A percentile compares a stretch with the other conserved stretches of the same genome.
phyloP scores from a whole-genome alignment of 2,329 filamentous ascomycete genomes.

The Aspergillus transmontanensis region DNA sequence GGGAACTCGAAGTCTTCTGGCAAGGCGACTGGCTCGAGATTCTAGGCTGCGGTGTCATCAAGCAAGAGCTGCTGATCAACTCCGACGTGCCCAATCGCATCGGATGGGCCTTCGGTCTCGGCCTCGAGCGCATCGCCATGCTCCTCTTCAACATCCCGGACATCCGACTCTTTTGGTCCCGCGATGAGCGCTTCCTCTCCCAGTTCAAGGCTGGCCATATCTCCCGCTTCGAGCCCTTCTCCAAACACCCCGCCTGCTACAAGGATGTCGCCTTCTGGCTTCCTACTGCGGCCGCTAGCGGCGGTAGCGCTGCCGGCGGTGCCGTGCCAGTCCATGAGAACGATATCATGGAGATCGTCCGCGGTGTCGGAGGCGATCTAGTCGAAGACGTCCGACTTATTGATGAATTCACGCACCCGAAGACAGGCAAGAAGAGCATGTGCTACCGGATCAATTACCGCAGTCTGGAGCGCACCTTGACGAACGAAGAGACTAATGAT shows the following conservation, averaged over 20 bases:
- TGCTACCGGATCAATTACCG: conserved; percentile 95
- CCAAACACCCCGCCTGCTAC: conserved; percentile 83
- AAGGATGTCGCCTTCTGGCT: conserved; percentile 97
- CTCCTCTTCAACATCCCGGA: conserved; percentile 94
- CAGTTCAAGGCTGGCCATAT: conserved; percentile 69
- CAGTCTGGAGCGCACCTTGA: conserved; percentile 87
- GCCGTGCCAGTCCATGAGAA: conserved; percentile 76
- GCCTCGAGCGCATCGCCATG: conserved; percentile 95
- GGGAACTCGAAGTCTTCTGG: conserved; percentile 96
- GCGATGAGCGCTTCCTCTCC: conserved; percentile 77
- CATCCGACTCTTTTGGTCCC: conserved; percentile 94
- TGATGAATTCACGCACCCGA: conserved; percentile 87
- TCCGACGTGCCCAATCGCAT: conserved; percentile 74
- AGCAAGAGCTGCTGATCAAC: conserved; percentile 77
- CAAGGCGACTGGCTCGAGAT: conserved; percentile 94
- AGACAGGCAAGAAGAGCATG: conserved; percentile 77
- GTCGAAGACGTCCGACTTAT: conserved; percentile 85
- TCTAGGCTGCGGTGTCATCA: conserved; percentile 86
- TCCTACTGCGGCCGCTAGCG: conserved; percentile 42
- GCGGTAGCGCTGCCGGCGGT: conserved; percentile 42
- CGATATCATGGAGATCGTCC: conserved; percentile 94
- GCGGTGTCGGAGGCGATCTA: conserved; percentile 76
- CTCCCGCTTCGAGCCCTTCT: conserved; percentile 79
- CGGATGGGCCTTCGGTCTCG: conserved; percentile 95
- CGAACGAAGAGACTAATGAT: conserved; percentile 75